These are phyloP conservation scores for Hypholoma fasciculare DNA, from an alignment of 768 basidiomycete genomes.

Conservation along the genomic window DNA sequence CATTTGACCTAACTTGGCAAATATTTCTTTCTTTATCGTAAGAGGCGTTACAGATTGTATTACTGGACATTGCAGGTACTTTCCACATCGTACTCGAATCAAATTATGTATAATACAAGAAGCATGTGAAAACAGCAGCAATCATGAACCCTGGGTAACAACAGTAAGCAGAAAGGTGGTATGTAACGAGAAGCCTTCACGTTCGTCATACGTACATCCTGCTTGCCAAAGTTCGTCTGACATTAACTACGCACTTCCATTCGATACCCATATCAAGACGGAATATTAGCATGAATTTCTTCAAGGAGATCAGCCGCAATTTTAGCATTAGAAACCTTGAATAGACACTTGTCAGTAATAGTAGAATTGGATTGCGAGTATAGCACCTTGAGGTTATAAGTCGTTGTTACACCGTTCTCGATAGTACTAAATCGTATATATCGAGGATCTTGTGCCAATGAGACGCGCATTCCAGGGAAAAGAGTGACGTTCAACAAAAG, in stretches of 20 bases:
- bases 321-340: slow-evolving; percentile 62
- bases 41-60: neutral
- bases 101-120: slow-evolving; percentile 21
- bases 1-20: neutral
- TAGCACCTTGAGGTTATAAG: slow-evolving; percentile 73
- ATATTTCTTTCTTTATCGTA: too few species aligned
- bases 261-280: slow-evolving; percentile 24
- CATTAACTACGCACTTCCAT: too few species aligned
- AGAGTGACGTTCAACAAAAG: slow-evolving; percentile 73
- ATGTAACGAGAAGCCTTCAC: neutral
- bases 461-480: slow-evolving; percentile 77
- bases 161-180: slow-evolving; percentile 1
- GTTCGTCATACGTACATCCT: too few species aligned
- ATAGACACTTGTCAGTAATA: neutral
- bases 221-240: too few species aligned
- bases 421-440: slow-evolving; percentile 78
- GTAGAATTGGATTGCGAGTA: slow-evolving; percentile 17
- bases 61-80: neutral
- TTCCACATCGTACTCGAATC: slow-evolving; percentile 4
- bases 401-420: slow-evolving; percentile 56
- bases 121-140: slow-evolving; percentile 11
- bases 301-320: slow-evolving; percentile 70
- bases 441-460: slow-evolving; percentile 73
- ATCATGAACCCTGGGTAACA: neutral
- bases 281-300: slow-evolving; percentile 51